A percentile compares a stretch with the other conserved stretches of the same genome.
These are phyloP conservation scores for Aphanoascus verrucosus DNA, from an alignment of 2,329 filamentous ascomycete species.

Conservation along the genomic window DNA sequence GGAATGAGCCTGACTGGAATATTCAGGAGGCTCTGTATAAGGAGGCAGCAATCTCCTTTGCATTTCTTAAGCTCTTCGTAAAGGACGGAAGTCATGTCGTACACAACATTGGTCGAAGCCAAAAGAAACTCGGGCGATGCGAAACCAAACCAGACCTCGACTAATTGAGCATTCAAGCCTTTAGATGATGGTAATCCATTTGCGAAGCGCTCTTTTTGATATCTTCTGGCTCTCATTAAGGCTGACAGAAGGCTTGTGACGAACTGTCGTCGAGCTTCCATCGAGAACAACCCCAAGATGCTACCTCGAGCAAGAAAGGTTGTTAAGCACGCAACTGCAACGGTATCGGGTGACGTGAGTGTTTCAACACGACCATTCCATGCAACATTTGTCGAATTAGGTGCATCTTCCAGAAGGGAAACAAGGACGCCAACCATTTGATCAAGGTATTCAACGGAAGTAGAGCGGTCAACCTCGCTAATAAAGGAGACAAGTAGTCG, in stretches of 20 bases:
- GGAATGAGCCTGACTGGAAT: constrained; percentile 30
- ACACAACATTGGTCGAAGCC: constrained; percentile 25
- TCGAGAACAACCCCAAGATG: constrained; percentile 23
- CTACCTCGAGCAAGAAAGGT: constrained; percentile 25
- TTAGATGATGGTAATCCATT: not conserved
- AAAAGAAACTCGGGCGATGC: constrained; percentile 33
- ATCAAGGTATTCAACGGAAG: constrained; percentile 18
- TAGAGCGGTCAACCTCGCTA: constrained; percentile 18
- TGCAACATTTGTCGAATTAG: constrained; percentile 20
- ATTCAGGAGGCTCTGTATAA: constrained; percentile 29
- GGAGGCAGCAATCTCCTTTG: constrained; percentile 21
- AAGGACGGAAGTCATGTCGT: constrained; percentile 28
- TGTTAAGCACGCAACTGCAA: constrained; percentile 27
- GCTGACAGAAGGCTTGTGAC: constrained; percentile 26
- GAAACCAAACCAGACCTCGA: constrained; percentile 31
- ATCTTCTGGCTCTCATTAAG: not conserved
- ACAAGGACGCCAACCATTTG: constrained; percentile 16
- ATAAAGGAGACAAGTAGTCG: constrained; percentile 23
- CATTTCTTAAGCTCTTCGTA: constrained; percentile 26
- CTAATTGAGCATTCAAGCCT: constrained; percentile 18
- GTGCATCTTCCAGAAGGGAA: constrained; percentile 18
- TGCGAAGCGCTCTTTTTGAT: not conserved
- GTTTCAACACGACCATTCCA: constrained; percentile 33
- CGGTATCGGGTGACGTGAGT: constrained; percentile 22
- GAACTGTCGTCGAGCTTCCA: constrained; percentile 25